phyloP scores from a whole-genome alignment of 129 eudicot species.

The Kitagawia praeruptora region DNA sequence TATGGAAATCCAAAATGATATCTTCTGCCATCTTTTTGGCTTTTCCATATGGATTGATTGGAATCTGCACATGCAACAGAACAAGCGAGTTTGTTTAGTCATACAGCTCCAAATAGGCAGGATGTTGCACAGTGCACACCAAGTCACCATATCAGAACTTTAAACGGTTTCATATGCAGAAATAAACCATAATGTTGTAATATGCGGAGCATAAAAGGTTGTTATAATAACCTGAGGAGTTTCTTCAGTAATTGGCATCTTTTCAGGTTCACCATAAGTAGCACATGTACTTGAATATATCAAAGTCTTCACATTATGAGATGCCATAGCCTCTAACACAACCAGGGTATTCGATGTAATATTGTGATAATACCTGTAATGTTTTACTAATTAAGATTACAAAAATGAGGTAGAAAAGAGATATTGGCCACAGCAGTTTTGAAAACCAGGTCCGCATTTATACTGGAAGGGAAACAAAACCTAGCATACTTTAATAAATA shows the following conservation, averaged over 20 bases:
- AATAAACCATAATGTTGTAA: neutral
- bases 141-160: neutral
- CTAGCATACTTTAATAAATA: neutral
- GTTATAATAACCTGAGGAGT: slow-evolving; percentile 60
- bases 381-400: neutral
- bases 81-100: neutral
- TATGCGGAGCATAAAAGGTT: neutral
- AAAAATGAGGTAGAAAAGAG: neutral
- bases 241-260: slow-evolving; percentile 79
- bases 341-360: slow-evolving; percentile 74
- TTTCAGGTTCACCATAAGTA: slow-evolving; percentile 86
- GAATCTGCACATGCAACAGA: slow-evolving; percentile 29
- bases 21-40: slow-evolving; percentile 77
- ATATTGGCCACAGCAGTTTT: neutral
- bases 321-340: slow-evolving; percentile 70
- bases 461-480: neutral
- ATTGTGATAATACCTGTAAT: slow-evolving; percentile 75
- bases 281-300: slow-evolving; percentile 95
- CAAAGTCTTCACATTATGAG: slow-evolving; percentile 54
- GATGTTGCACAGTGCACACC: neutral
- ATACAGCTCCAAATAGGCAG: neutral
- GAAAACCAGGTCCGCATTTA: neutral
- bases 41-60: slow-evolving; percentile 63
- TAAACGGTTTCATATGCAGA: neutral
- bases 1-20: slow-evolving; percentile 54